Percentiles rank a stretch among this genome's conserved stretches.
phyloP scores from a whole-genome alignment of 2,329 filamentous ascomycete genomes.

The Diatrype stigma region DNA sequence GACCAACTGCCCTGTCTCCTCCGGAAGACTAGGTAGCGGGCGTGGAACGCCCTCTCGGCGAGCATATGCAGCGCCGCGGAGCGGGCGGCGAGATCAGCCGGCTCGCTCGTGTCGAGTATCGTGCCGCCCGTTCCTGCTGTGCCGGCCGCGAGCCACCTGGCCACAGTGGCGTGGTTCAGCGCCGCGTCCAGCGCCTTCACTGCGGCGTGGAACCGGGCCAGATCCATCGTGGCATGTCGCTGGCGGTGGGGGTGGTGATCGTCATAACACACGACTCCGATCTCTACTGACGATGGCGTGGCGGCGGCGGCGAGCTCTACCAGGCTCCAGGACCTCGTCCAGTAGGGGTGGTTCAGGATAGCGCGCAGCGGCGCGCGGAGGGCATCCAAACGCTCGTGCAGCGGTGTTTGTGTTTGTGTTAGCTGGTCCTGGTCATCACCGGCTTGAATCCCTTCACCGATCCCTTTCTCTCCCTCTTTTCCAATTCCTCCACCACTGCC shows the following conservation, averaged over 20 bases:
- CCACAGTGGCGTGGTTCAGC: conserved; percentile 18
- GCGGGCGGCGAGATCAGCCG: conserved; percentile 15
- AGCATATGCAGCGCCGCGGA: conserved; percentile 13
- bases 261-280: too few species aligned
- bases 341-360: conserved; percentile 17
- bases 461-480: too few species aligned
- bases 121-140: conserved; percentile 1
- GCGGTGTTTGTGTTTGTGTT: conserved; percentile 6
- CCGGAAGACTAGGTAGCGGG: too few species aligned
- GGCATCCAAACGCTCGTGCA: conserved; percentile 8
- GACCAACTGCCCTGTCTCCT: too few species aligned
- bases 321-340: conserved; percentile 17
- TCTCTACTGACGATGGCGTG: too few species aligned
- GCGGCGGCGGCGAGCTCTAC: conserved; percentile 10
- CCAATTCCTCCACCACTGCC: too few species aligned
- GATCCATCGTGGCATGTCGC: conserved; percentile 5
- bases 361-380: conserved; percentile 14
- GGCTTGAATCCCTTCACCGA: too few species aligned
- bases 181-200: conserved; percentile 17
- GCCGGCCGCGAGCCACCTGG: conserved; percentile 16
- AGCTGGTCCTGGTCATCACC: not conserved
- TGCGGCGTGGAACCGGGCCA: conserved; percentile 15
- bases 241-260: too few species aligned
- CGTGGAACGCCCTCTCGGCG: conserved; percentile 11
- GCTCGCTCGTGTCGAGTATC: conserved; percentile 11